Percentiles rank a stretch among this genome's conserved stretches.
These are phyloP conservation scores for Stemphylium lycopersici DNA, from an alignment of 2,329 filamentous ascomycete genomes.

Conservation along the genomic window DNA sequence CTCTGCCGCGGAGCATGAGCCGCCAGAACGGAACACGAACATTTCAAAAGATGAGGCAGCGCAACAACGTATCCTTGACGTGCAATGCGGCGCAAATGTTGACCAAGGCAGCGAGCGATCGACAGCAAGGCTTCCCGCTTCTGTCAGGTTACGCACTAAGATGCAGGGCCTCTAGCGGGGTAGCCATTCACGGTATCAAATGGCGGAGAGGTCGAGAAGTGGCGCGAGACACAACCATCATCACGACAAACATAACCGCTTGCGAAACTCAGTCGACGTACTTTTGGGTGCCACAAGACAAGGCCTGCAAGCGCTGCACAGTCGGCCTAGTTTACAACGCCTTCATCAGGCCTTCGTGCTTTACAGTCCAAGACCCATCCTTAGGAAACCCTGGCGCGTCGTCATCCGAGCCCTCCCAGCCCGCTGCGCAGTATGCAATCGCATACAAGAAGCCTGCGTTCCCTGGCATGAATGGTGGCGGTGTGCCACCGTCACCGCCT, in stretches of 20 bases:
- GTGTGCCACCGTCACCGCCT: constrained; percentile 58
- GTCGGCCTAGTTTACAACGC: constrained; percentile 13
- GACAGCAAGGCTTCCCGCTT: background rate
- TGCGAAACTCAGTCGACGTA: background rate
- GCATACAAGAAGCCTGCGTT: constrained; percentile 57
- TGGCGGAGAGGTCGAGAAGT: background rate
- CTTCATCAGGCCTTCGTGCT: constrained; percentile 30
- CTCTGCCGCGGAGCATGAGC: background rate
- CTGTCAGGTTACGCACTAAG: background rate
- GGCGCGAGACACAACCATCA: background rate
- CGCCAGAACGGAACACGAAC: background rate
- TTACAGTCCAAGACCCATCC: constrained; percentile 29
- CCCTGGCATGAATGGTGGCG: constrained; percentile 64
- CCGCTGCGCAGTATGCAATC: constrained; percentile 61
- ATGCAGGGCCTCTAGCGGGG: background rate
- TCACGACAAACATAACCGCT: background rate
- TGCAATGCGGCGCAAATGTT: background rate
- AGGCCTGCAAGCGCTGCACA: background rate
- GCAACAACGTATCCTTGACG: too few relatives aligned
- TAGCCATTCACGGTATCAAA: background rate
- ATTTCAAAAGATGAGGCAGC: background rate
- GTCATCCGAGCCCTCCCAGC: constrained; percentile 56
- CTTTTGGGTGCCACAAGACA: too few relatives aligned
- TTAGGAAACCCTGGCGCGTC: constrained; percentile 30
- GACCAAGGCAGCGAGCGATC: background rate